Evolutionary conservation across 306 rosid species (phyloP).

Genomic region (Oemleria cerasiformis): DNA sequence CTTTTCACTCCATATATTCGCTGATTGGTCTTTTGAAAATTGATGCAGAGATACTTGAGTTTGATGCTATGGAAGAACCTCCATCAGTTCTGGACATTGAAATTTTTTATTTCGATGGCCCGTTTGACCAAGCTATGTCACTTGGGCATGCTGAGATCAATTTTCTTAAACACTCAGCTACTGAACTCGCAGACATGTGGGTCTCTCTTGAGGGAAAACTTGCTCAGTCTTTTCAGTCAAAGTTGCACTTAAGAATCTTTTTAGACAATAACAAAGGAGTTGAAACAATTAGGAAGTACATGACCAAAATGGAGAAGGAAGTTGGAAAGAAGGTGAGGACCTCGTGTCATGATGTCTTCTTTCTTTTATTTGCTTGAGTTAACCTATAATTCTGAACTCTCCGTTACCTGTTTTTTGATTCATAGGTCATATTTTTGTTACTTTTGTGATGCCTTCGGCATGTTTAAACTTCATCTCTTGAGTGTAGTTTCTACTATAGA

Average conservation of each 20-base stretch:
- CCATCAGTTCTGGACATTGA: conserved; percentile 81
- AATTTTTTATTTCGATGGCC: conserved; percentile 87
- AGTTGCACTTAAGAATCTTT: conserved; percentile 83
- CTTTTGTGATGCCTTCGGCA: conserved; percentile 1
- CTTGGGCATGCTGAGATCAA: conserved; percentile 89
- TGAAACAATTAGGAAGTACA: conserved; percentile 78
- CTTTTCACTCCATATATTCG: not conserved
- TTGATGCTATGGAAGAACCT: conserved; percentile 95
- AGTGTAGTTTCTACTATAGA: not conserved
- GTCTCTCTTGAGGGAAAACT: conserved; percentile 81
- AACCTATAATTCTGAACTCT: not conserved
- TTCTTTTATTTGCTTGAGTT: not conserved
- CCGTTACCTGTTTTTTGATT: not conserved
- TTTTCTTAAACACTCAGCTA: conserved; percentile 70
- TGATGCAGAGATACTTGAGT: conserved; percentile 82
- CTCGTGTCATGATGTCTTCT: not conserved
- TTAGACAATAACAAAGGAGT: conserved; percentile 73
- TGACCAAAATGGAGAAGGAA: conserved; percentile 88
- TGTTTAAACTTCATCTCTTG: not conserved
- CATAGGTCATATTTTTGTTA: not conserved
- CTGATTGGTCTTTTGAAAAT: not conserved
- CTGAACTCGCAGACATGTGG: conserved; percentile 85
- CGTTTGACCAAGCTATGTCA: conserved; percentile 74
- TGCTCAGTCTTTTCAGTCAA: conserved; percentile 79
- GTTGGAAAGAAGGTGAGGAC: conserved; percentile 83